phyloP scores from a whole-genome alignment of 2,329 filamentous ascomycete genomes.

The Neofusicoccum parvum region DNA sequence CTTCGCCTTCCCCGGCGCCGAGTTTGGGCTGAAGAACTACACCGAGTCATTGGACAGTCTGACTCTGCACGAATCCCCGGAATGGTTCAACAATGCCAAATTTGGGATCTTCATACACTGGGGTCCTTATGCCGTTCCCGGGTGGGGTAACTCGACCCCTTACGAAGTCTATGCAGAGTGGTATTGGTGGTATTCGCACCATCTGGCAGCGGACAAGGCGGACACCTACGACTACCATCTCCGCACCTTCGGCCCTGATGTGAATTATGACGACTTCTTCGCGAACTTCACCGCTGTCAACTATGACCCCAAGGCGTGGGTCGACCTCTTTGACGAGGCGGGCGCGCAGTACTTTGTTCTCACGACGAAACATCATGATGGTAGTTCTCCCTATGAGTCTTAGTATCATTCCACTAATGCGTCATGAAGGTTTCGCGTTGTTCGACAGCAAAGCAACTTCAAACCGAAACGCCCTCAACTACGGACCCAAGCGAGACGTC shows the following conservation, averaged over 20 bases:
- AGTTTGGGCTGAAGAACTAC: slow-evolving; percentile 22
- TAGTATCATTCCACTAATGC: not conserved
- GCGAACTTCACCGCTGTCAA: slow-evolving; percentile 54
- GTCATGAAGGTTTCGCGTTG: slow-evolving; percentile 40
- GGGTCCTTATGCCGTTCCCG: slow-evolving; percentile 59
- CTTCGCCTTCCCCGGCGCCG: slow-evolving; percentile 13
- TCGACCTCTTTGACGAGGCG: slow-evolving; percentile 55
- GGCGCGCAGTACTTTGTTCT: slow-evolving; percentile 53
- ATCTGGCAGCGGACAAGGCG: slow-evolving; percentile 43
- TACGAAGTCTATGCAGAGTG: slow-evolving; percentile 47
- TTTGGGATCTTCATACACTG: slow-evolving; percentile 65
- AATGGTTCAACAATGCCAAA: slow-evolving; percentile 59
- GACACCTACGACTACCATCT: slow-evolving; percentile 55
- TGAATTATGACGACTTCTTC: slow-evolving; percentile 61
- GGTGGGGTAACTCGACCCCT: slow-evolving; percentile 52
- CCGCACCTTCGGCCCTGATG: slow-evolving; percentile 53
- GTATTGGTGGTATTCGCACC: slow-evolving; percentile 48
- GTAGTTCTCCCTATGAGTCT: slow-evolving; percentile 22
- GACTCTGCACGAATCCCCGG: slow-evolving; percentile 50
- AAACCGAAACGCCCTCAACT: slow-evolving; percentile 44
- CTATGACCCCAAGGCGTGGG: slow-evolving; percentile 57
- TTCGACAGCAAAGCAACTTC: slow-evolving; percentile 48
- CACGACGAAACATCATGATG: slow-evolving; percentile 37
- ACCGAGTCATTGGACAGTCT: slow-evolving; percentile 31
- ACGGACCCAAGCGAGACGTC: slow-evolving; percentile 45